These are phyloP conservation scores for Cryptococcus jaspeensis DNA, from an alignment of 1,284 basidiomycete species.

Conservation along the genomic window DNA sequence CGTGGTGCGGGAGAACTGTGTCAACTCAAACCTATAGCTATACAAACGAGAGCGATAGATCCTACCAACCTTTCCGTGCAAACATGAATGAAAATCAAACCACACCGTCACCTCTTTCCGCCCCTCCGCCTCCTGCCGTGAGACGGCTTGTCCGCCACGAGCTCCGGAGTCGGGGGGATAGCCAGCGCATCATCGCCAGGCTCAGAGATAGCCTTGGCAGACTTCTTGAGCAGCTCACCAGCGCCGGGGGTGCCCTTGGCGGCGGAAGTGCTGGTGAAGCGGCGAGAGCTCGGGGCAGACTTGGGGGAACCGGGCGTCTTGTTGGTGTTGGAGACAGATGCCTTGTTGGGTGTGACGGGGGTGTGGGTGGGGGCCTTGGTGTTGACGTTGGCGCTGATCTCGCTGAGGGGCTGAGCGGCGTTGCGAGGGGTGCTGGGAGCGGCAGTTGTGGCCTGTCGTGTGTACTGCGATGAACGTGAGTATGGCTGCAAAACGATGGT, in stretches of 20 bases:
- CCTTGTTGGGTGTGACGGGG: neutral
- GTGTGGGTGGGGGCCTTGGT: conserved; percentile 7
- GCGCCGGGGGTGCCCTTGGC: conserved; percentile 41
- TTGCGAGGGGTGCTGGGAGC: neutral
- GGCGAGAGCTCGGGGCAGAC: neutral
- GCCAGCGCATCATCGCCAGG: neutral
- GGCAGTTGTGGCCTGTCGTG: neutral
- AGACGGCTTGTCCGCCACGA: neutral
- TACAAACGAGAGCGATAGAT: no score
- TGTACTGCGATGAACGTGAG: no score
- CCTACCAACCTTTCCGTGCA: no score
- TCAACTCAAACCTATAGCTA: no score
- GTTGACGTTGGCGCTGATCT: conserved; percentile 9
- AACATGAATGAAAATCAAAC: no score
- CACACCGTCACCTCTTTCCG: neutral
- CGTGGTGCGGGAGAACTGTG: no score
- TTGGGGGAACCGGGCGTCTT: neutral
- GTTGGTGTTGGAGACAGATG: neutral
- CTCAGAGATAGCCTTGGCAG: neutral
- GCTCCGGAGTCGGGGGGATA: neutral
- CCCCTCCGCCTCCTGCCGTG: neutral
- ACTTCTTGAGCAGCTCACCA: conserved; percentile 35
- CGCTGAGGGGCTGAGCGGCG: neutral
- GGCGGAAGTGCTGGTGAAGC: neutral
- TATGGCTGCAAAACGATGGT: no score